A percentile compares a stretch with the other conserved stretches of the same genome.
These are phyloP conservation scores for Aureobasidium sp. DNA, from an alignment of 2,329 filamentous ascomycete genomes.

Conservation along the genomic window DNA sequence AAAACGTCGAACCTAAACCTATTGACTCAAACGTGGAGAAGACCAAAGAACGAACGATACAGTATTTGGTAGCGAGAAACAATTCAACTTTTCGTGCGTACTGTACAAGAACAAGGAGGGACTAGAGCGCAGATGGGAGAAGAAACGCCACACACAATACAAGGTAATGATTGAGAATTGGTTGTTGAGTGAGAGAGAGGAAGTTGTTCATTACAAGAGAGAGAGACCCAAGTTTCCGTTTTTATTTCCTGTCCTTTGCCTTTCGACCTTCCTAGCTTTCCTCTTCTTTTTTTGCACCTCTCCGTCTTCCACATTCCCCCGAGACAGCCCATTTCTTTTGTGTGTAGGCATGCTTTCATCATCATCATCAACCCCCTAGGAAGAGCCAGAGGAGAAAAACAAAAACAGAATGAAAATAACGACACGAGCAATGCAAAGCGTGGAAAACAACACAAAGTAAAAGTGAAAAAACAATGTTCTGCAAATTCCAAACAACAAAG, in stretches of 20 bases:
- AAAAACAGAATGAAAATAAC: not conserved
- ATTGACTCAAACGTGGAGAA: not conserved
- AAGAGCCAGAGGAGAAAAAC: not conserved
- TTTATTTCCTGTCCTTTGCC: not conserved
- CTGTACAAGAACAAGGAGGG: not conserved
- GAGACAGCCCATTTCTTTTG: not conserved
- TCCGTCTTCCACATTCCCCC: not conserved
- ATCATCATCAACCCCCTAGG: not conserved
- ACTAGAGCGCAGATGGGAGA: no score
- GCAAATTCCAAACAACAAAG: constrained; percentile 10
- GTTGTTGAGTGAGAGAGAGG: not conserved
- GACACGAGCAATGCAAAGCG: not conserved
- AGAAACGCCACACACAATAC: not conserved
- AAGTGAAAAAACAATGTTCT: constrained; percentile 5
- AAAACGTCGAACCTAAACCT: not conserved
- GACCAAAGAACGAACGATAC: not conserved
- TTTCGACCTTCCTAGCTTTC: not conserved
- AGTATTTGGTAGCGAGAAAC: not conserved
- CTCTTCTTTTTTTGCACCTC: not conserved
- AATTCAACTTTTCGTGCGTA: not conserved
- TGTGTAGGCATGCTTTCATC: constrained; percentile 1
- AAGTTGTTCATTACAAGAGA: constrained; percentile 6
- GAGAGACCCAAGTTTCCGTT: not conserved
- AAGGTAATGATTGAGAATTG: not conserved
- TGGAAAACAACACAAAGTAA: not conserved